Conservation (phyloP, 2,329 filamentous ascomycete genomes). For the Alternaria arborescens region DNA sequence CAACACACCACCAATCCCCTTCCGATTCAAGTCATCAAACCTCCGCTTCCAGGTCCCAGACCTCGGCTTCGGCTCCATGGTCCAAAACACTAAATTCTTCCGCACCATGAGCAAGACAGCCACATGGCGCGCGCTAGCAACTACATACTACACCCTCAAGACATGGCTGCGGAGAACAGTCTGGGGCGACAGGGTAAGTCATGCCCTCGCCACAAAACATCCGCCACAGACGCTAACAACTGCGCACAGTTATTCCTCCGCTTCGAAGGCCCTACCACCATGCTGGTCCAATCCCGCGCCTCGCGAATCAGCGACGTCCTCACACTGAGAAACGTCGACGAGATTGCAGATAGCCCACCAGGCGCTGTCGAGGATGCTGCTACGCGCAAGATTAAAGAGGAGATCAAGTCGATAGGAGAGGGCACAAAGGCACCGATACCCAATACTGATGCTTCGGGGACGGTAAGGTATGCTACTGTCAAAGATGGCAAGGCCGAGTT, state of each 20-base stretch:
- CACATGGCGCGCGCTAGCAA: slow-evolving; percentile 74
- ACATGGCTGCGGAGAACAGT: slow-evolving; percentile 83
- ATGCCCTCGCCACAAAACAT: too few relatives aligned
- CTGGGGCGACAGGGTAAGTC: slow-evolving; percentile 82
- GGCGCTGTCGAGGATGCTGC: slow-evolving; percentile 70
- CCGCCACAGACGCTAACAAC: slow-evolving; percentile 19
- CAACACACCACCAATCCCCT: slow-evolving; percentile 77
- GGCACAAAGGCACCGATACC: slow-evolving; percentile 29
- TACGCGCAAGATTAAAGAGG: slow-evolving; percentile 45
- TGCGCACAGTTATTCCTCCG: slow-evolving; percentile 75
- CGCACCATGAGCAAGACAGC: slow-evolving; percentile 74
- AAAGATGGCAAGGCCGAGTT: slow-evolving; percentile 41
- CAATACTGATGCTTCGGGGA: slow-evolving; percentile 25
- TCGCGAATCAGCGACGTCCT: slow-evolving; percentile 80
- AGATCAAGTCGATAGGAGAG: slow-evolving; percentile 44
- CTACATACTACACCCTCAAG: slow-evolving; percentile 72
- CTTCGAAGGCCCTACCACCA: slow-evolving; percentile 84
- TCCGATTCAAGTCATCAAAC: slow-evolving; percentile 81
- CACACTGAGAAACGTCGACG: slow-evolving; percentile 81
- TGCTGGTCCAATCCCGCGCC: slow-evolving; percentile 88
- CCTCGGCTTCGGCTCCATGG: slow-evolving; percentile 66
- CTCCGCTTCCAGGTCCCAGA: slow-evolving; percentile 81
- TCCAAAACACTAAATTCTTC: slow-evolving; percentile 78
- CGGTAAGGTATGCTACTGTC: slow-evolving; percentile 38
- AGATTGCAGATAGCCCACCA: slow-evolving; percentile 83